Conservation (phyloP, 805 yeast species). For the Danielozyma ontarioensis region DNA sequence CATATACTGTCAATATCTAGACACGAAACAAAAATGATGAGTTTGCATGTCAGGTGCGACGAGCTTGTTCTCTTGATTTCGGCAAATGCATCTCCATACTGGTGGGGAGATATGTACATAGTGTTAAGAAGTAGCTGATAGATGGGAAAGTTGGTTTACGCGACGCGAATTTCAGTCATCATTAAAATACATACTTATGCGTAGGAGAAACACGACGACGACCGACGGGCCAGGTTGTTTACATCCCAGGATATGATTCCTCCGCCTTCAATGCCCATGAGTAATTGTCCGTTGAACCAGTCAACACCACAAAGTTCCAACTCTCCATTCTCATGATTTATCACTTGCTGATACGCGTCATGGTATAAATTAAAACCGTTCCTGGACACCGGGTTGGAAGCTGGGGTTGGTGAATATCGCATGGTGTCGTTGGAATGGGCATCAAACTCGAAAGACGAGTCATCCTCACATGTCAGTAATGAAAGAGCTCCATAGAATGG, state of each 20-base stretch:
- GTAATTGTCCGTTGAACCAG: conserved; percentile 26
- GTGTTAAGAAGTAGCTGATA: background rate
- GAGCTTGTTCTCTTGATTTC: conserved; percentile 66
- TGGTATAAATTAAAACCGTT: conserved; percentile 14
- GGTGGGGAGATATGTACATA: conserved; percentile 74
- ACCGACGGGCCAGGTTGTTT: conserved; percentile 51
- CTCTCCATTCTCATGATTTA: conserved; percentile 37
- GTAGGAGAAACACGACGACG: background rate
- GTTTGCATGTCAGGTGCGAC: conserved; percentile 88
- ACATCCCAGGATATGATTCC: conserved; percentile 70
- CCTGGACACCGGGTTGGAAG: conserved; percentile 2
- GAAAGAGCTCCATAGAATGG: background rate
- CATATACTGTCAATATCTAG: conserved; percentile 88
- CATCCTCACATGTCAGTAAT: background rate
- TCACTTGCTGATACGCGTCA: conserved; percentile 25
- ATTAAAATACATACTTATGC: background rate
- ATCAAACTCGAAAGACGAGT: background rate
- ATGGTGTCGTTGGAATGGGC: background rate
- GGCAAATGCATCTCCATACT: conserved; percentile 63
- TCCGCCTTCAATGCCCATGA: conserved; percentile 44
- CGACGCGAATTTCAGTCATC: no score
- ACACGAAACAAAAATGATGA: conserved; percentile 85
- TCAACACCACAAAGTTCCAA: conserved; percentile 40
- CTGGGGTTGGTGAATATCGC: conserved; percentile 2
- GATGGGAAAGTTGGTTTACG: no score